These are phyloP conservation scores for Phaeoacremonium minimum DNA, from an alignment of 2,329 filamentous ascomycete species.

Conservation along the genomic window DNA sequence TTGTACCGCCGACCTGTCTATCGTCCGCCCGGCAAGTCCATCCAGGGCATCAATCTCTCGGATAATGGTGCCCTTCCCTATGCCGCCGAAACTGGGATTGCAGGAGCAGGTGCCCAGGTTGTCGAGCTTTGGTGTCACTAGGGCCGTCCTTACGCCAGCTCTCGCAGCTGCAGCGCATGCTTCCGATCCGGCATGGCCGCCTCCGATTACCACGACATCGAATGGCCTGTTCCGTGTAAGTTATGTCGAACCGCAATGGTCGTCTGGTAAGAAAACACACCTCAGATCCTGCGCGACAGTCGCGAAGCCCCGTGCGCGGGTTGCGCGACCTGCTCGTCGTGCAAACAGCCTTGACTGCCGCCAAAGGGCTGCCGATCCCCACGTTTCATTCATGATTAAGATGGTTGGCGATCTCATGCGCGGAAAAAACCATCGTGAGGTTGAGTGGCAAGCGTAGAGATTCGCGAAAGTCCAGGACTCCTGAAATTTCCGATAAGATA, in stretches of 20 bases:
- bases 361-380: no score
- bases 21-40: constrained; percentile 79
- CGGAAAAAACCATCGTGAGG: no score
- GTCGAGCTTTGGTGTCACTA: constrained; percentile 82
- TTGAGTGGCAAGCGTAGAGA: no score
- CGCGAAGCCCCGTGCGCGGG: no score
- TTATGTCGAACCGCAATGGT: no score
- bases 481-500: no score
- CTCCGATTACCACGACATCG: constrained; percentile 93
- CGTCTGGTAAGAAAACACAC: no score
- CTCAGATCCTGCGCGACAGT: constrained; percentile 24
- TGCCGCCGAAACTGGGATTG: constrained; percentile 97
- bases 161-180: constrained; percentile 88
- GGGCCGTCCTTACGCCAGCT: constrained; percentile 79
- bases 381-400: no score
- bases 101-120: constrained; percentile 95
- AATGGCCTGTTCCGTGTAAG: constrained; percentile 52
- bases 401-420: no score
- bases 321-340: no score
- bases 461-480: no score
- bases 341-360: no score
- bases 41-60: constrained; percentile 94
- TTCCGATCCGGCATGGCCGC: constrained; percentile 92
- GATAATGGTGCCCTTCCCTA: constrained; percentile 95
- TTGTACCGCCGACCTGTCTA: constrained; percentile 92